These are phyloP conservation scores for Tetraselmis chui DNA, from an alignment of 139 green algal species.

Conservation along the genomic window DNA sequence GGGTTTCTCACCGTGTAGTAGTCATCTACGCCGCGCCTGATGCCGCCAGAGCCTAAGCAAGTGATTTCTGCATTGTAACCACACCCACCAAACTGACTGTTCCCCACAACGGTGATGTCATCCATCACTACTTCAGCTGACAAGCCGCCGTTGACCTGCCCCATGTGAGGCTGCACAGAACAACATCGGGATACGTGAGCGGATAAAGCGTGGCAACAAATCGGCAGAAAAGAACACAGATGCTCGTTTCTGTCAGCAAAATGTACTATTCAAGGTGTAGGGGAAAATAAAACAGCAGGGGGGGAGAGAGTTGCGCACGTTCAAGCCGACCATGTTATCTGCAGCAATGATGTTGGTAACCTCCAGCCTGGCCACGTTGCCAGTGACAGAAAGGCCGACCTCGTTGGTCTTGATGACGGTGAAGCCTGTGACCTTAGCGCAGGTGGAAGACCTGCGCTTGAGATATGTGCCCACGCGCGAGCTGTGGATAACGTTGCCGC, in stretches of 20 bases:
- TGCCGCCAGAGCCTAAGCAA: background rate
- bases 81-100: conserved; percentile 14
- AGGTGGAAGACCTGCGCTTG: background rate
- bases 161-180: background rate
- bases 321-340: background rate
- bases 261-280: too few relatives aligned
- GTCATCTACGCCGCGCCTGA: too few relatives aligned
- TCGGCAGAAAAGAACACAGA: too few relatives aligned
- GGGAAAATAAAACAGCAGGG: too few relatives aligned
- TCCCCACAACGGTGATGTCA: conserved; percentile 8
- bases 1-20: too few relatives aligned
- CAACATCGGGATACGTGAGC: too few relatives aligned
- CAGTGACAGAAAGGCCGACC: background rate
- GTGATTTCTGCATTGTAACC: conserved; percentile 8
- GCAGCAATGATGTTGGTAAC: background rate
- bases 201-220: too few relatives aligned
- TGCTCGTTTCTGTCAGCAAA: too few relatives aligned
- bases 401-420: background rate
- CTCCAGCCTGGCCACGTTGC: background rate
- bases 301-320: too few relatives aligned
- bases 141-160: too few relatives aligned
- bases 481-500: background rate
- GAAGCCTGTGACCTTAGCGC: background rate
- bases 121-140: background rate
- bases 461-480: background rate